Conservation (phyloP, 768 basidiomycete genomes). For the Trametes villosa region DNA sequence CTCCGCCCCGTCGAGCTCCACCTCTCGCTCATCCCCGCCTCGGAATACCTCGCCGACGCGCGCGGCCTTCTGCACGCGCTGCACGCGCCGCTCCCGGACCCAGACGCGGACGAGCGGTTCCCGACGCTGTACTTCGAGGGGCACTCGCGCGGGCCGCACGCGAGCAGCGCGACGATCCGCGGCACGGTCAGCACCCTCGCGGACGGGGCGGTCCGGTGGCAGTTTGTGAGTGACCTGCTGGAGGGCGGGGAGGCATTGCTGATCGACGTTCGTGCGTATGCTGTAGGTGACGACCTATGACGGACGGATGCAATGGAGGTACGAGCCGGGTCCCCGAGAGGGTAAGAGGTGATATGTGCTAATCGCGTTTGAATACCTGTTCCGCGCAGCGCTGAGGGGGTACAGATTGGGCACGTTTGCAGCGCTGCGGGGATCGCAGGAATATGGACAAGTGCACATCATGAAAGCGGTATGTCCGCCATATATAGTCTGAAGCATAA, state of each 20-base stretch:
- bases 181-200: slow-evolving; percentile 40
- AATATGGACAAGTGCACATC: slow-evolving; percentile 66
- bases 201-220: slow-evolving; percentile 42
- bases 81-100: background rate
- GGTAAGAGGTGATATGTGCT: background rate
- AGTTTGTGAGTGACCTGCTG: slow-evolving; percentile 52
- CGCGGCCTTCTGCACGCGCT: slow-evolving; percentile 18
- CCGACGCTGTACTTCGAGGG: slow-evolving; percentile 39
- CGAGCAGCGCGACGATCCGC: slow-evolving; percentile 34
- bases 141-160: slow-evolving; percentile 32
- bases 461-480: slow-evolving; percentile 51
- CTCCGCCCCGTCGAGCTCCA: slow-evolving; percentile 64
- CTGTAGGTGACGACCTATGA: slow-evolving; percentile 53
- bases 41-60: slow-evolving; percentile 27
- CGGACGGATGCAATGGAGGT: slow-evolving; percentile 64
- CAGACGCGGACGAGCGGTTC: slow-evolving; percentile 26
- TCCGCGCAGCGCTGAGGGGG: slow-evolving; percentile 62
- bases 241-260: background rate
- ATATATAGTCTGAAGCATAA: background rate
- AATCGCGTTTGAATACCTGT: background rate
- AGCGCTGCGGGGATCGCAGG: slow-evolving; percentile 72
- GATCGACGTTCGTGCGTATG: background rate
- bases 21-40: slow-evolving; percentile 45
- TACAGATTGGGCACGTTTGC: slow-evolving; percentile 66
- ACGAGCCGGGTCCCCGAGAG: slow-evolving; percentile 17